Percentiles rank a stretch among this genome's conserved stretches.
These are phyloP conservation scores for Tilletiopsis washingtonensis DNA, from an alignment of 1,284 basidiomycete genomes.

Conservation along the genomic window DNA sequence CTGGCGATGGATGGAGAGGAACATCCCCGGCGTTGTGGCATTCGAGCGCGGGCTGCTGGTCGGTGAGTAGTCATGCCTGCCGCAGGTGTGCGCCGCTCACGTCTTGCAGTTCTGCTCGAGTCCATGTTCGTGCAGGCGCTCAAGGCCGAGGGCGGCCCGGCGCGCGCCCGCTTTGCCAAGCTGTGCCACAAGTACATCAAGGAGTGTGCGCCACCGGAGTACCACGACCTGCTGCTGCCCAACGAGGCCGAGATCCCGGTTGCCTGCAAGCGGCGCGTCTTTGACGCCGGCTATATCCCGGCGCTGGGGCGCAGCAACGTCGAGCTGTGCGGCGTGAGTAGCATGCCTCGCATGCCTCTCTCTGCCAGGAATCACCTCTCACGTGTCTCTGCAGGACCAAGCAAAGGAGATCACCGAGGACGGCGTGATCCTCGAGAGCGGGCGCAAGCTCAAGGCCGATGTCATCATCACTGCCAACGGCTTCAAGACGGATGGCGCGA, in stretches of 20 bases:
- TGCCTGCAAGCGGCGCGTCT: constrained; percentile 29
- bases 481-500: constrained; percentile 26
- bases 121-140: constrained; percentile 32
- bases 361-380: too few species aligned
- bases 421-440: constrained; percentile 31
- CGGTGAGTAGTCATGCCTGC: too few species aligned
- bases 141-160: constrained; percentile 10
- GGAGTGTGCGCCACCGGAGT: constrained; percentile 34
- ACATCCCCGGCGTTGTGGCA: constrained; percentile 17
- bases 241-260: constrained; percentile 15
- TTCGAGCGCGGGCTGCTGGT: constrained; percentile 24
- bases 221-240: constrained; percentile 36
- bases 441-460: constrained; percentile 33
- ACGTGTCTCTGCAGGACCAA: too few species aligned
- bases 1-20: constrained; percentile 30
- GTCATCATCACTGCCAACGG: constrained; percentile 45
- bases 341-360: too few species aligned
- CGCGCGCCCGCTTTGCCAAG: constrained; percentile 19
- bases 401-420: constrained; percentile 30
- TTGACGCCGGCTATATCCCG: constrained; percentile 37
- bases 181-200: constrained; percentile 26
- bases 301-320: constrained; percentile 25
- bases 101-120: constrained; percentile 34
- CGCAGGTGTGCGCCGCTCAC: too few species aligned
- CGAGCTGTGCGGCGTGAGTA: constrained; percentile 22